Evolutionary conservation across 2,329 filamentous ascomycete species (phyloP), one percentile per base, ranked within the genome.

Genomic region (Cladosporium sp.): DNA sequence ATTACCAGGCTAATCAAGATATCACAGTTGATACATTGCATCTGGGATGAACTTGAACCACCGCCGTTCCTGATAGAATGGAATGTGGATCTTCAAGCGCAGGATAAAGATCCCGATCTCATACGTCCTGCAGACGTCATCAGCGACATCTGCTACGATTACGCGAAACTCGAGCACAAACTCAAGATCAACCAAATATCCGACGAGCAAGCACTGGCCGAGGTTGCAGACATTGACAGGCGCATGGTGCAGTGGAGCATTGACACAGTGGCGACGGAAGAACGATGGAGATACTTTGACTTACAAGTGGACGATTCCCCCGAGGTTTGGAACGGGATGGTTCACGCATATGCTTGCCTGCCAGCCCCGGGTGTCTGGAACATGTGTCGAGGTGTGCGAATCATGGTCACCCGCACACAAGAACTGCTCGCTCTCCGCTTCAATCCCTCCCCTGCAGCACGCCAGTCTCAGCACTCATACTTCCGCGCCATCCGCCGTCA

Each of bases 1-100:
- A 19, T 5, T 28, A 28, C 22, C 7, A 28, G 22, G 7, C 22
- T 28, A 28, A 28, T 7, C 4, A 28, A 28, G 7, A 7, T 7
- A 19, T n/a, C n/a, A 19, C 22, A 54, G 56, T 38, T 64, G 35
- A 61, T 63, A n/a, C 50, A 58, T 40, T 62, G 58, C 44, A 59
- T 66, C 16, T 67, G 64, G 65, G 63, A 65, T 31, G 62, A 67
- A 16, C 35, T 62, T 9, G 57, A 59, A 16, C 59, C 61, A 14
- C 63, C 65, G 3, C 33, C 46, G 6, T 66, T 66, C 54, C 49
- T 67, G 2, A 53, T 54, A 37, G 65, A 63, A 9, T 66, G 62
- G 59, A 55, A 66, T 22, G 19, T 55, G 13, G 61, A 61, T 13
- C 53, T 67, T 13, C 54, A 59, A 33, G 52, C 40, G n/a, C 19